Base-by-base conservation (phyloP, 352 stramenopile genomes). In the Phytophthora crassamura region DNA sequence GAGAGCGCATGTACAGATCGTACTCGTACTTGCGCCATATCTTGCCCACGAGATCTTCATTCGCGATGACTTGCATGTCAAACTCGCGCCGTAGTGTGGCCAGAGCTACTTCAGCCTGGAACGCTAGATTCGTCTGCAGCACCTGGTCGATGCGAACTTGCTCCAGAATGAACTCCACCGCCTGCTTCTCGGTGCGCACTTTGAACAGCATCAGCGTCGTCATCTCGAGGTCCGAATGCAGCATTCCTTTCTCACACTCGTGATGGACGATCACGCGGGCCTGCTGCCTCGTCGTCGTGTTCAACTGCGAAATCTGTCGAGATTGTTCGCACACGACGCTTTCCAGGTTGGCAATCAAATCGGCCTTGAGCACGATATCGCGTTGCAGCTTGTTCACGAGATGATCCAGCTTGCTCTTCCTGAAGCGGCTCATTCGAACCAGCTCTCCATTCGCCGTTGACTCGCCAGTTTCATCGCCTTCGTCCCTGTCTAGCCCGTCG, bases 381-480 rank as follows among this genome's bases (percentile, higher is more conserved):
- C 73, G 72, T 56, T 88, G 70, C 10, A 90, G 66, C 61, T 90
- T 88, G 36, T 72, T 83, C 16, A 90, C 76, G 7, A 84, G 66
- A 4, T 75, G 74, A 35, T 90, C 84, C 20, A 92, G 68, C 36
- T 92, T 90, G 39, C 69, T 92, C 38, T 86, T 86, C 11, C 81
- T 69, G 28, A 86, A 90, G 5, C 77, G 75, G 40, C 82, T 91
- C 82, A 90, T 90, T 1, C 77, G 75, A 7, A 82, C 66, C 14
- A 83, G 28, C 16, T 3, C 6, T 8, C 30, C 30, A n/a, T 49
- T 59, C 0, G 20, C 34, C 7, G 69, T 57, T 35, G 36, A 14
- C 7, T 61, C 49, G 8, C 56, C 50, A 3, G 22, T 33, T 34
- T 59, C 56, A 38, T 69, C 56, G 0, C 53, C 61, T 11, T 70